Conservation (phyloP, 2,329 filamentous ascomycete species). For the Xylariaceae sp. region DNA sequence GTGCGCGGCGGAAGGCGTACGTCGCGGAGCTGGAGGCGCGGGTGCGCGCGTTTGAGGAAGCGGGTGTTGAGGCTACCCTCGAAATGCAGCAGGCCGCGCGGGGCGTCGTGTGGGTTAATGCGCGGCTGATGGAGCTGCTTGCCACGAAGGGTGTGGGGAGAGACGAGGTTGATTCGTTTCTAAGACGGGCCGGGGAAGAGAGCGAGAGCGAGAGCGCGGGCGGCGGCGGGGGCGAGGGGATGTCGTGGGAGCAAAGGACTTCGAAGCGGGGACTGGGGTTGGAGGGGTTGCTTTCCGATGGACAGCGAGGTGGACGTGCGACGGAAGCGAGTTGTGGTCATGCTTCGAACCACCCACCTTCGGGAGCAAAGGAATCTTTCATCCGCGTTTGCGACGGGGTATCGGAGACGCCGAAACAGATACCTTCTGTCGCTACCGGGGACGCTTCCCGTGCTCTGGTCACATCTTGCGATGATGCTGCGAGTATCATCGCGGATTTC, state of each 20-base stretch:
- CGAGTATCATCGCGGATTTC: slow-evolving; percentile 26
- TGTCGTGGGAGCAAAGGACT: neutral
- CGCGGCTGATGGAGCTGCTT: slow-evolving; percentile 39
- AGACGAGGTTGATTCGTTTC: slow-evolving; percentile 38
- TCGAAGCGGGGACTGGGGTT: neutral
- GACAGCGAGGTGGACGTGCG: neutral
- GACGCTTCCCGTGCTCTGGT: slow-evolving; percentile 6
- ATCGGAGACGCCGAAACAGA: neutral
- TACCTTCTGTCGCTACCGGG: no score
- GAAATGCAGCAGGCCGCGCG: slow-evolving; percentile 51
- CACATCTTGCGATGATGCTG: slow-evolving; percentile 29
- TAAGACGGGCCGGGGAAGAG: neutral
- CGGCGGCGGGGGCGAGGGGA: neutral
- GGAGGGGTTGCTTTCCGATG: neutral
- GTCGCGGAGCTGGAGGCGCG: slow-evolving; percentile 43
- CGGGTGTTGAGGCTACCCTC: slow-evolving; percentile 43
- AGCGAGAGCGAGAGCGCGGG: neutral
- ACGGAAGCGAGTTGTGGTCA: no score
- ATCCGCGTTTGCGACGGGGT: neutral
- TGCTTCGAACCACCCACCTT: no score
- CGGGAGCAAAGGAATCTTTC: neutral
- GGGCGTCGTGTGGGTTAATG: slow-evolving; percentile 45
- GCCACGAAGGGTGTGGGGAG: slow-evolving; percentile 35
- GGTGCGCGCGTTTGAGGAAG: slow-evolving; percentile 43
- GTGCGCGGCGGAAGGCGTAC: slow-evolving; percentile 46